These are phyloP conservation scores for Saturnispora diversa DNA, from an alignment of 805 yeast species.

Conservation along the genomic window DNA sequence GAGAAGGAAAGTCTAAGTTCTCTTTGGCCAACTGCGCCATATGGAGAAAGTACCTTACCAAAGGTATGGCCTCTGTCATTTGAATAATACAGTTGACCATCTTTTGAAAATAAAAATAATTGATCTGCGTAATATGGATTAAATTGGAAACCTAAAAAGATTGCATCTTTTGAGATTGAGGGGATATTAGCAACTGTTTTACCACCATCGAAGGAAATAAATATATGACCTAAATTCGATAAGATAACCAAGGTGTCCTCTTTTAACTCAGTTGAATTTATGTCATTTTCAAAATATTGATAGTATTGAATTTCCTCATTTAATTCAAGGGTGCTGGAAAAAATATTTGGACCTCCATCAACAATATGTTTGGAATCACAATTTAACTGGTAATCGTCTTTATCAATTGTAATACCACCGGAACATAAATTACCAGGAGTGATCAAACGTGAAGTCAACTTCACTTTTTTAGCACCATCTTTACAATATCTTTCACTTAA, in stretches of 20 bases:
- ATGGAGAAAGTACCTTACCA: slow-evolving; percentile 27
- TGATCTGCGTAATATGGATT: slow-evolving; percentile 55
- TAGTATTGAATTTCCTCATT: slow-evolving; percentile 49
- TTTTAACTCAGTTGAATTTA: slow-evolving; percentile 28
- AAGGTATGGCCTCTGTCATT: slow-evolving; percentile 61
- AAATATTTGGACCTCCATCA: slow-evolving; percentile 21
- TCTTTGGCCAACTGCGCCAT: slow-evolving; percentile 41
- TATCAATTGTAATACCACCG: slow-evolving; percentile 18
- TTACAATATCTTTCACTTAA: slow-evolving; percentile 20
- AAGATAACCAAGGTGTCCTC: slow-evolving; percentile 62
- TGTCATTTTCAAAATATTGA: slow-evolving; percentile 51
- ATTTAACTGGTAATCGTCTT: slow-evolving; percentile 26
- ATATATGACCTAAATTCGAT: slow-evolving; percentile 45
- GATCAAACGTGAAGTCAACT: slow-evolving; percentile 21
- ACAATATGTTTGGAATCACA: slow-evolving; percentile 29
- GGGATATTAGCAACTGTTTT: slow-evolving; percentile 29
- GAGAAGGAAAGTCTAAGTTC: slow-evolving; percentile 50
- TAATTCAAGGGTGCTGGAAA: slow-evolving; percentile 35
- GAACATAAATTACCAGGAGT: slow-evolving; percentile 25
- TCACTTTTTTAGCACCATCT: slow-evolving; percentile 16
- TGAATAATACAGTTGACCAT: slow-evolving; percentile 48
- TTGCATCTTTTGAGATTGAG: slow-evolving; percentile 39
- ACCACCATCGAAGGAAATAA: slow-evolving; percentile 69
- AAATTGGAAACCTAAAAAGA: slow-evolving; percentile 21
- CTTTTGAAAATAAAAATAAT: slow-evolving; percentile 44